These are phyloP conservation scores for Phytophthora hibernalis DNA, from an alignment of 352 stramenopile genomes.

Conservation along the genomic window DNA sequence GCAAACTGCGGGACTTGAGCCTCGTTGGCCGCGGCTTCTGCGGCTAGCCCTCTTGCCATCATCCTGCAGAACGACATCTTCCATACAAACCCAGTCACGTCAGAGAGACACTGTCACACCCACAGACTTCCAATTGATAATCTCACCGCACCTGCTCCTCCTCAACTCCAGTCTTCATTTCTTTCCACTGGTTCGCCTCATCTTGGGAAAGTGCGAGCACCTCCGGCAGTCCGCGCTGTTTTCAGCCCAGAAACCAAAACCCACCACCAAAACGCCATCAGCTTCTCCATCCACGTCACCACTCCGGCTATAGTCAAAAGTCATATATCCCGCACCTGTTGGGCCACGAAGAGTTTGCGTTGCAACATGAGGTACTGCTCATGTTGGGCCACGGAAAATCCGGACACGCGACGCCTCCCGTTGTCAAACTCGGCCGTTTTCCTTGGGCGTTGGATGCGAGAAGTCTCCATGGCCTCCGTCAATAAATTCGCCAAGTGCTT, in stretches of 20 bases:
- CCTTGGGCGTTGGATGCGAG: slow-evolving; percentile 19
- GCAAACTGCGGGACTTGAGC: slow-evolving; percentile 26
- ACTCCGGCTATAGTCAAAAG: slow-evolving; percentile 33
- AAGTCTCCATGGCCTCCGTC: slow-evolving; percentile 29
- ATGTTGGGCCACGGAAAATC: slow-evolving; percentile 58
- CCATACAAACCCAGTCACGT: background rate
- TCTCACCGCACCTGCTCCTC: slow-evolving; percentile 43
- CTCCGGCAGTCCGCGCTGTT: slow-evolving; percentile 58
- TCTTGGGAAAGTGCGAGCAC: slow-evolving; percentile 59
- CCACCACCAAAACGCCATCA: slow-evolving; percentile 5
- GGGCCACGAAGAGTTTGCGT: slow-evolving; percentile 48
- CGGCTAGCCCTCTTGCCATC: slow-evolving; percentile 26
- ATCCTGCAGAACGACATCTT: slow-evolving; percentile 26
- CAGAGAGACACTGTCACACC: background rate
- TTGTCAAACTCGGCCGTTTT: slow-evolving; percentile 43
- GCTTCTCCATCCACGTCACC: slow-evolving; percentile 1
- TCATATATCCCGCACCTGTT: slow-evolving; percentile 42
- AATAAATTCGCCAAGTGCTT: slow-evolving; percentile 50
- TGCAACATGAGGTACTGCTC: slow-evolving; percentile 56
- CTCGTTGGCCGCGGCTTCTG: slow-evolving; percentile 29
- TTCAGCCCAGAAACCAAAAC: slow-evolving; percentile 2
- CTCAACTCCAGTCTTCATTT: slow-evolving; percentile 43
- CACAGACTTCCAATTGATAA: background rate
- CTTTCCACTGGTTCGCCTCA: slow-evolving; percentile 46
- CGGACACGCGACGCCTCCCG: slow-evolving; percentile 50